Evolutionary conservation across 1,284 basidiomycete species (phyloP).

Genomic region (Taiwanofungus camphoratus): DNA sequence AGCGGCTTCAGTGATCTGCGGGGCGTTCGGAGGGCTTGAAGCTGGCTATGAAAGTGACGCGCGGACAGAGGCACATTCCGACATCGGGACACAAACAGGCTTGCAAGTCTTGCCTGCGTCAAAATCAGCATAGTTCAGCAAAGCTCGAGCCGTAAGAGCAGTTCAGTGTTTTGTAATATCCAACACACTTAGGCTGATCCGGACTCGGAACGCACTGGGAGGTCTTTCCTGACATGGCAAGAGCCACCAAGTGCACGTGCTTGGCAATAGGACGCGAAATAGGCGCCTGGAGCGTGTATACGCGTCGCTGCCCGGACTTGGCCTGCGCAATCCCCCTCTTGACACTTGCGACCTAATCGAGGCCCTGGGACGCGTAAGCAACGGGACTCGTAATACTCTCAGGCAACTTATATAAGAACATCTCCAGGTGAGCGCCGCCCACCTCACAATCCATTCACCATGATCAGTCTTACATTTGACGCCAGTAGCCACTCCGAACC

Average conservation of each 20-base stretch:
- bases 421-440: not conserved
- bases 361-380: constrained; percentile 8
- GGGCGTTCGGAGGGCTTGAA: not conserved
- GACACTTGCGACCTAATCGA: not conserved
- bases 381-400: constrained; percentile 13
- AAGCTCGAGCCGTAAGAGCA: too few relatives aligned
- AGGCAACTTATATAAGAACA: constrained; percentile 7
- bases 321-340: not conserved
- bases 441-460: not conserved
- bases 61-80: constrained; percentile 1
- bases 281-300: constrained; percentile 6
- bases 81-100: constrained; percentile 1
- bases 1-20: constrained; percentile 18
- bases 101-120: not conserved
- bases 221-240: too few relatives aligned
- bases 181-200: too few relatives aligned
- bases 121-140: not conserved
- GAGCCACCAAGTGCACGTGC: not conserved
- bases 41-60: constrained; percentile 5
- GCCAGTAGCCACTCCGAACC: not conserved
- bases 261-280: constrained; percentile 2
- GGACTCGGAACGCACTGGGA: too few relatives aligned
- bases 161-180: too few relatives aligned
- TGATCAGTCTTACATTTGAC: constrained; percentile 2
- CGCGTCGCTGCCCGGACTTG: constrained; percentile 4